These are phyloP conservation scores for Cardiospermum halicacabum DNA, from an alignment of 345 rosid genomes.

Conservation along the genomic window DNA sequence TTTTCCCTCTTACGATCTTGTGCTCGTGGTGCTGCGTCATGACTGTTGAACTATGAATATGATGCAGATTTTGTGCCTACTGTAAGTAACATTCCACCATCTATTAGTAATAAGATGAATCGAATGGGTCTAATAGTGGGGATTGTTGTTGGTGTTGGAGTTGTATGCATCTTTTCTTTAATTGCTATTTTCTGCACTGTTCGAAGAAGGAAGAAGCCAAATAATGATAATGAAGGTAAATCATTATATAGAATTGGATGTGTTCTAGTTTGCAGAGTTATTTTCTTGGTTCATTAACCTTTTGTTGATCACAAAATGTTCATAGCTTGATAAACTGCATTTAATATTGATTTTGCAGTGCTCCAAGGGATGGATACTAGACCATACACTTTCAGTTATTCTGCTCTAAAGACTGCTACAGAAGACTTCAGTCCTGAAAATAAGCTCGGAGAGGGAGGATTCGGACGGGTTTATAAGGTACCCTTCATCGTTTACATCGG, in stretches of 20 bases:
- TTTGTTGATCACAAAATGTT: not conserved
- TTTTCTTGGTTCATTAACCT: not conserved
- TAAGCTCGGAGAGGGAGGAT: not conserved
- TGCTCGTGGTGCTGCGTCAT: not conserved
- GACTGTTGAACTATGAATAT: constrained; percentile 2
- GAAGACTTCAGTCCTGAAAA: constrained; percentile 10
- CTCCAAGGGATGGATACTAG: constrained; percentile 11
- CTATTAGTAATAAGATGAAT: constrained; percentile 8
- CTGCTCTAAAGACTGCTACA: constrained; percentile 9
- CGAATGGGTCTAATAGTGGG: constrained; percentile 33
- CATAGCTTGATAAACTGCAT: not conserved
- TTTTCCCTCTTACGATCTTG: not conserved
- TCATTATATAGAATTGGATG: not conserved
- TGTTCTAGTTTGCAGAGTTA: too few relatives aligned
- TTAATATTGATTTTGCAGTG: constrained; percentile 19
- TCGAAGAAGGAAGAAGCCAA: constrained; percentile 18
- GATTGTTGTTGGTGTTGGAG: constrained; percentile 24
- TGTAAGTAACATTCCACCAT: constrained; percentile 26
- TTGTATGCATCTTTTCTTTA: constrained; percentile 18
- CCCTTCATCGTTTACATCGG: not conserved
- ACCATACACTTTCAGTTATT: constrained; percentile 16
- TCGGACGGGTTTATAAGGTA: not conserved
- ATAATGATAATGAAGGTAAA: constrained; percentile 29
- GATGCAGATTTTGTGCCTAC: constrained; percentile 33
- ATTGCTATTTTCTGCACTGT: constrained; percentile 19